A percentile compares a stretch with the other conserved stretches of the same genome.
Evolutionary conservation across 768 basidiomycete species (phyloP).

Genomic region (Mycena floridula): DNA sequence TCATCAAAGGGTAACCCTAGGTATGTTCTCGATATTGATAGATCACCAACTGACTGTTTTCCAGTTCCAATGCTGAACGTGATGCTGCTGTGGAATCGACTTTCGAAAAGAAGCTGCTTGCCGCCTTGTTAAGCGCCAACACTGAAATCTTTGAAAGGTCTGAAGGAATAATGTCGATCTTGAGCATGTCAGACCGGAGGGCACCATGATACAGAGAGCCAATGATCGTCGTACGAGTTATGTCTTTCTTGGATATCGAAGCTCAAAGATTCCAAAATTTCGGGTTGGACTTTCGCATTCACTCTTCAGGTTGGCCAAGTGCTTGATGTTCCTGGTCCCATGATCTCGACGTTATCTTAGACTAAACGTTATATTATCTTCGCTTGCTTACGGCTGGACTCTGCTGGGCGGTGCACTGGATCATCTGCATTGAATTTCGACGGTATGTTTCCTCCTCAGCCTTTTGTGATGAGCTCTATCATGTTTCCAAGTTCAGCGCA

Average conservation of each 20-base stretch:
- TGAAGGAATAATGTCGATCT: conserved; percentile 76
- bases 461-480: no score
- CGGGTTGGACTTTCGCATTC: no score
- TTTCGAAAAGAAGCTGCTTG: conserved; percentile 69
- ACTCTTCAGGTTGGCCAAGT: no score
- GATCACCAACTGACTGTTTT: conserved; percentile 10
- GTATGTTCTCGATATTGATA: background rate
- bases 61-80: conserved; percentile 24
- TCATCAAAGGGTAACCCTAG: background rate
- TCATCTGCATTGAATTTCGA: no score
- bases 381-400: no score
- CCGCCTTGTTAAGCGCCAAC: conserved; percentile 67
- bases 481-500: no score
- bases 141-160: conserved; percentile 60
- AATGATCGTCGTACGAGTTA: conserved; percentile 59
- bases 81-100: conserved; percentile 49
- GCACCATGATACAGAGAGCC: conserved; percentile 60
- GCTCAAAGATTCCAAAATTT: no score
- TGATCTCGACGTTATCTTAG: no score
- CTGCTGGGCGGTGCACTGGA: no score
- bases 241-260: background rate
- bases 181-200: conserved; percentile 57
- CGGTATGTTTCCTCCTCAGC: no score
- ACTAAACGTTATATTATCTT: no score
- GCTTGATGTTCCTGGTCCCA: no score